Evolutionary conservation across 495 filamentous ascomycete genomes (phyloP), one percentile per base, ranked within the genome.

Genomic region (Trichoderma reesei): DNA sequence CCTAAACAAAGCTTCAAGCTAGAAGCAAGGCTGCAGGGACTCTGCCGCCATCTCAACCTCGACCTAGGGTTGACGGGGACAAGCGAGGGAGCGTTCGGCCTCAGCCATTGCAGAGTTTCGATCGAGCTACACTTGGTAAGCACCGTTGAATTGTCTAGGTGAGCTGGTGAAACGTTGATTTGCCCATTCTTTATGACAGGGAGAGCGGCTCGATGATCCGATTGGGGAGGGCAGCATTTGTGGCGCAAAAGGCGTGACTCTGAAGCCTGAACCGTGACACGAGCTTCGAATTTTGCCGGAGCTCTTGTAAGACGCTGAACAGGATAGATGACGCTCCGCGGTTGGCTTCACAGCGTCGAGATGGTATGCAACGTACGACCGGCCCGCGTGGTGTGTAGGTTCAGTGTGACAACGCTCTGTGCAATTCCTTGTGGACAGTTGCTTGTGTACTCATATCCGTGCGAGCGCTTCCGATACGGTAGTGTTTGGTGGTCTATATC

Each of bases 21-120:
- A 56, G 31, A 26, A 56, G 51, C 36, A 48, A 36, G 41, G 61
- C 61, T 63, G 61, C 61, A 63, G 61, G 61, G 61, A 63, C 61
- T 63, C 51, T 56, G 51, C 51, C 51, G 26, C 51, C 51, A 56
- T 56, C 26, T 56, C 51, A 56, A 56, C 51, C 51, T 56, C 59
- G 39, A 61, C 14, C 10, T 61, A 18, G 37, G 20, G 18, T 42
- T 11, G 14, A 20, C 9, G 33, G 36, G 41, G 39, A 41, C 13
- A 61, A 34, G 34, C 13, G 34, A 61, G n/a, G 59, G 59, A 61
- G 34, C 3, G 31, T 26, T 11, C 14, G n/a, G 36, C 33, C 20
- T 61, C 59, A 20, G 14, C 56, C 56, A 42, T 39, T 34, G 37
- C 59, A 61, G 13, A 3, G 31, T 26, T 39, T 39, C 11, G 34